Base-by-base conservation (phyloP, 2,329 filamentous ascomycete species). In the Seiridium unicorne region DNA sequence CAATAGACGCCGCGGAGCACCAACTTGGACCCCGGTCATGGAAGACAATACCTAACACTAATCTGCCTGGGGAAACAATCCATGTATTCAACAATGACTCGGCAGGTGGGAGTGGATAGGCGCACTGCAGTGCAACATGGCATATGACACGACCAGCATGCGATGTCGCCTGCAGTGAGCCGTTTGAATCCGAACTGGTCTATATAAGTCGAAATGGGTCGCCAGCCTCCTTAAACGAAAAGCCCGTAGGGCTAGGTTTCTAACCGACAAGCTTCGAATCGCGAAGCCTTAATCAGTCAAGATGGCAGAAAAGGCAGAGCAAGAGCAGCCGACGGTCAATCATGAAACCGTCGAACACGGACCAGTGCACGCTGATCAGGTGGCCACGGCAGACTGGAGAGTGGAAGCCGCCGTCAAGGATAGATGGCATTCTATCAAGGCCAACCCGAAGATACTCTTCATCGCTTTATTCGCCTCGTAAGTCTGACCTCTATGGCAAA, bases 381-480 rank as follows among this genome's bases (percentile, higher is more conserved):
- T 53, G 5, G 55, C 58, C 5, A 58, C 61, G 6, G 61, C 61
- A 0, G 57, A 62, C 13, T 60, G 59, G 61, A 55, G 61, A 5
- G 58, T 62, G 5, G 26, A 62, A 6, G 61, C 40, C 8, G 61
- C 61, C 4, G 55, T 58, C 18, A 60, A 62, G 34, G 61, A 61
- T 13, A 55, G 62, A 46, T 74, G 71, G 72, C 65, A 67, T 54
- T 66, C 71, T n/a, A 65, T 74, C 36, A 60, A 64, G 26, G 60
- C 66, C 46, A 77, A 76, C 60, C 73, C 74, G 47, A 76, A 76
- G 60, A 66, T 76, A 34, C 62, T 77, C 36, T 66, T 76, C 51
- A 76, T 77, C 58, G 74, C 75, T 6, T 67, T 76, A n/a, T 76
- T 77, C 57, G 75, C 75, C 36, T 76, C 74, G 73, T 77, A 66